These are phyloP conservation scores for Beauveria pseudobassiana DNA, from an alignment of 2,329 filamentous ascomycete species.

Conservation along the genomic window DNA sequence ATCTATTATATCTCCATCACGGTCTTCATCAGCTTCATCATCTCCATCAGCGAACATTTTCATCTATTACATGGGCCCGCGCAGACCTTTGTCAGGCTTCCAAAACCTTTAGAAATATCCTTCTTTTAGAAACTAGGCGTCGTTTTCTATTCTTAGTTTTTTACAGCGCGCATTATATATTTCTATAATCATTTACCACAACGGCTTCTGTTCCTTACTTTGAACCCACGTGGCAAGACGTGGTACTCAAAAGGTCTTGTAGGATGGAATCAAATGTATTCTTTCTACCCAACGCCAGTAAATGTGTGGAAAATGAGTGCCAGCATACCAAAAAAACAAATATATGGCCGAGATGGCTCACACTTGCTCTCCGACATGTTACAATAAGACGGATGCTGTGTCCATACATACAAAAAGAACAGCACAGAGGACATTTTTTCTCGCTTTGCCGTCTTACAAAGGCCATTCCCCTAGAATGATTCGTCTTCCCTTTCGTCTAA, in stretches of 20 bases:
- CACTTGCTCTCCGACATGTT: slow-evolving; percentile 3
- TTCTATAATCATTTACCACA: not conserved
- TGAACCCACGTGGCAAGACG: too few relatives aligned
- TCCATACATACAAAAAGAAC: slow-evolving; percentile 2
- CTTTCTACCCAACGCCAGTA: slow-evolving; percentile 9
- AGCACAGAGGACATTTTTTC: not conserved
- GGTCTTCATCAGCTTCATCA: not conserved
- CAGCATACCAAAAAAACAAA: not conserved
- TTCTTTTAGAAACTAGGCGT: not conserved
- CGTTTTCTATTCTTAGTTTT: not conserved
- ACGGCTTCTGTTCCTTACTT: too few relatives aligned
- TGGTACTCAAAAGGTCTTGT: too few relatives aligned
- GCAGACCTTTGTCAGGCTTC: not conserved
- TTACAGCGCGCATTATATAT: not conserved
- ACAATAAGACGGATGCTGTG: slow-evolving; percentile 6
- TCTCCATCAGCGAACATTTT: not conserved
- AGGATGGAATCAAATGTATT: not conserved
- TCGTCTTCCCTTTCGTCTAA: not conserved
- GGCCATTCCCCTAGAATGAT: not conserved
- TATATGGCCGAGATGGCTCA: not conserved
- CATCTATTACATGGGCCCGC: not conserved
- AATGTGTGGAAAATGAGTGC: not conserved
- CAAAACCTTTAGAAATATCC: not conserved
- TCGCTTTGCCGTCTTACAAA: not conserved
- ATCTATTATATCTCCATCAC: not conserved